A percentile compares a stretch with the other conserved stretches of the same genome.
Conservation (phyloP, 106 monocot genomes). For the Chionographis japonica region DNA sequence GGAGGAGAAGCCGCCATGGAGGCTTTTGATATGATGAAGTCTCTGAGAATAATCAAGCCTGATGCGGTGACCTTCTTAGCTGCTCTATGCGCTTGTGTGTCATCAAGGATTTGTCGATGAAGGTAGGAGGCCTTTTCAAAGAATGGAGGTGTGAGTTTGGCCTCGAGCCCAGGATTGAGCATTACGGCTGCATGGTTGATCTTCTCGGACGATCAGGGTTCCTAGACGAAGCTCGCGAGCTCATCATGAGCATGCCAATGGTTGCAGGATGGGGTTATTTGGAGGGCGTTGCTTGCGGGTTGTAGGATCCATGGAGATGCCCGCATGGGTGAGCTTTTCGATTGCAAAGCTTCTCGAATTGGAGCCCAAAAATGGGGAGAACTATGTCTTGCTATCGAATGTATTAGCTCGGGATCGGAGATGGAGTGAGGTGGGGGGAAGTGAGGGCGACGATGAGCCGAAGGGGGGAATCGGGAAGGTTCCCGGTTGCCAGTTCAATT, state of each 20-base stretch:
- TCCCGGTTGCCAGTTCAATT: conserved; percentile 46
- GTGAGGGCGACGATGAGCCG: conserved; percentile 35
- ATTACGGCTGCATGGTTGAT: conserved; percentile 45
- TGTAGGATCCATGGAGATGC: conserved; percentile 39
- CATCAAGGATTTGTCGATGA: conserved; percentile 28
- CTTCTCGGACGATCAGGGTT: conserved; percentile 41
- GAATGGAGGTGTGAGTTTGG: conserved; percentile 15
- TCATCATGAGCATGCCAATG: conserved; percentile 24
- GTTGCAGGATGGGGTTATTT: conserved; percentile 25
- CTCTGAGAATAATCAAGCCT: conserved; percentile 10
- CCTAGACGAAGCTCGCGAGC: conserved; percentile 26
- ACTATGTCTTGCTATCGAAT: conserved; percentile 41
- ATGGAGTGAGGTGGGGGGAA: conserved; percentile 41
- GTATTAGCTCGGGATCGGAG: conserved; percentile 18
- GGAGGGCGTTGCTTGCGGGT: conserved; percentile 36
- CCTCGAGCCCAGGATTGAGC: conserved; percentile 21
- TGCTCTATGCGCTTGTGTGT: conserved; percentile 24
- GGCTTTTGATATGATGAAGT: conserved; percentile 20
- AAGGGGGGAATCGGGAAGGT: conserved; percentile 28
- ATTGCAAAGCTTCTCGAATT: conserved; percentile 25
- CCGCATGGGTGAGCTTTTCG: conserved; percentile 16
- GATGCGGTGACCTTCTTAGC: conserved; percentile 25
- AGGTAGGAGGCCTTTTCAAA: conserved; percentile 15
- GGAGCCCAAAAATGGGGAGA: conserved; percentile 39
- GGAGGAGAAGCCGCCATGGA: conserved; percentile 21